These are phyloP conservation scores for Hygrophorus russula DNA, from an alignment of 768 basidiomycete genomes.

Conservation along the genomic window DNA sequence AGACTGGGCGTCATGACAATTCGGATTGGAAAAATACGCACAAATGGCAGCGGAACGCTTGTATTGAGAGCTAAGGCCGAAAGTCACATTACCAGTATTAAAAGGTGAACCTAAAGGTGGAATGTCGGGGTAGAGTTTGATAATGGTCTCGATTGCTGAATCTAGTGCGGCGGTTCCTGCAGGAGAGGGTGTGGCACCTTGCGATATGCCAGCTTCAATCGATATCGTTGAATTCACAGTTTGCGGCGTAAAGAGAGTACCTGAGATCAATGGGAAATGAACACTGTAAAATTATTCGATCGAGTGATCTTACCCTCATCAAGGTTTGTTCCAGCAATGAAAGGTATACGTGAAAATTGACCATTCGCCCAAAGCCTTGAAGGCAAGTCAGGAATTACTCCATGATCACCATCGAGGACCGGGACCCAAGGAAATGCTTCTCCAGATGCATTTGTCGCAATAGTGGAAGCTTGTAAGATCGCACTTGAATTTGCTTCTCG, in stretches of 20 bases:
- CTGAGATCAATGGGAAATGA: slow-evolving; percentile 11
- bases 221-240: slow-evolving; percentile 14
- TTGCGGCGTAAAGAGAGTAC: slow-evolving; percentile 22
- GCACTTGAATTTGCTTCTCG: slow-evolving; percentile 16
- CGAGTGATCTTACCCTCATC: slow-evolving; percentile 27
- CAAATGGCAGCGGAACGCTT: slow-evolving; percentile 20
- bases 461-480: slow-evolving; percentile 17
- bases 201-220: slow-evolving; percentile 17
- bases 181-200: slow-evolving; percentile 18
- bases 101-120: slow-evolving; percentile 35
- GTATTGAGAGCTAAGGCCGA: slow-evolving; percentile 23
- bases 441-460: slow-evolving; percentile 11
- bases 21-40: not conserved
- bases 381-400: slow-evolving; percentile 25
- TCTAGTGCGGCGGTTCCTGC: slow-evolving; percentile 12
- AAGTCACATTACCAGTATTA: slow-evolving; percentile 32
- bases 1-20: not conserved
- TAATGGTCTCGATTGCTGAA: slow-evolving; percentile 14
- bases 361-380: slow-evolving; percentile 21
- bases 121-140: slow-evolving; percentile 29
- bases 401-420: slow-evolving; percentile 24
- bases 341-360: slow-evolving; percentile 26
- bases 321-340: slow-evolving; percentile 32
- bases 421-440: slow-evolving; percentile 25
- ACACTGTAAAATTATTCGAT: not conserved